These are phyloP conservation scores for Clonostachys byssicola DNA, from an alignment of 2,329 filamentous ascomycete genomes.

Conservation along the genomic window DNA sequence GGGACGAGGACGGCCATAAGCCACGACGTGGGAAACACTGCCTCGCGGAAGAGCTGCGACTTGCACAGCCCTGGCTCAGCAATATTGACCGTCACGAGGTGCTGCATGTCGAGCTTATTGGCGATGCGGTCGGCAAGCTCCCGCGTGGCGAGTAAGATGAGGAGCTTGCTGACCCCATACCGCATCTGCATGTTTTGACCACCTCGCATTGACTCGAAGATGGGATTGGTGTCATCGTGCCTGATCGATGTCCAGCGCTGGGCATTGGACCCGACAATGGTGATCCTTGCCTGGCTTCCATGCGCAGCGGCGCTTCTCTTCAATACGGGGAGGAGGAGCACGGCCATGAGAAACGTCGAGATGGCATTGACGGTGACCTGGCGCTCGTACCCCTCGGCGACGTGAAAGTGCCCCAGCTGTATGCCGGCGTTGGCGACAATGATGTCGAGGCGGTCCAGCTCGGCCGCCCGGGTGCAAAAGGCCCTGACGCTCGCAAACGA, in stretches of 20 bases:
- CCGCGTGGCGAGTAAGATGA: constrained; percentile 3
- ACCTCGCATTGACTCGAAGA: constrained; percentile 17
- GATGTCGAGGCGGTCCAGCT: constrained; percentile 33
- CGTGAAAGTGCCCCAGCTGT: constrained; percentile 12
- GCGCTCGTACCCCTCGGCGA: constrained; percentile 31
- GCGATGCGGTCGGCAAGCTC: neutral
- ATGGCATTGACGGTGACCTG: constrained; percentile 34
- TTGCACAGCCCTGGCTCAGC: constrained; percentile 48
- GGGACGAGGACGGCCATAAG: constrained; percentile 7
- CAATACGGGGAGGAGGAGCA: constrained; percentile 23
- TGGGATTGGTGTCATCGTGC: constrained; percentile 12
- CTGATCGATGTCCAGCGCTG: constrained; percentile 12
- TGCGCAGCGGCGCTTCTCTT: constrained; percentile 24
- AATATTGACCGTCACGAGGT: constrained; percentile 42
- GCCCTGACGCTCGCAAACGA: constrained; percentile 27
- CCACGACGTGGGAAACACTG: neutral
- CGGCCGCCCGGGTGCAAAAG: constrained; percentile 28
- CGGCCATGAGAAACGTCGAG: constrained; percentile 23
- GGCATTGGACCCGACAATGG: constrained; percentile 15
- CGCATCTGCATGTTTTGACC: constrained; percentile 1
- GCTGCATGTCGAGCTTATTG: constrained; percentile 5
- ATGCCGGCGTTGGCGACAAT: constrained; percentile 34
- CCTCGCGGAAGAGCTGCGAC: constrained; percentile 34
- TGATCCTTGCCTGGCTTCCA: constrained; percentile 39
- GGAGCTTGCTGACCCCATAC: constrained; percentile 18